Evolutionary conservation across 1,139 yeast species (phyloP).

Genomic region (Saccharomyces hybrid): DNA sequence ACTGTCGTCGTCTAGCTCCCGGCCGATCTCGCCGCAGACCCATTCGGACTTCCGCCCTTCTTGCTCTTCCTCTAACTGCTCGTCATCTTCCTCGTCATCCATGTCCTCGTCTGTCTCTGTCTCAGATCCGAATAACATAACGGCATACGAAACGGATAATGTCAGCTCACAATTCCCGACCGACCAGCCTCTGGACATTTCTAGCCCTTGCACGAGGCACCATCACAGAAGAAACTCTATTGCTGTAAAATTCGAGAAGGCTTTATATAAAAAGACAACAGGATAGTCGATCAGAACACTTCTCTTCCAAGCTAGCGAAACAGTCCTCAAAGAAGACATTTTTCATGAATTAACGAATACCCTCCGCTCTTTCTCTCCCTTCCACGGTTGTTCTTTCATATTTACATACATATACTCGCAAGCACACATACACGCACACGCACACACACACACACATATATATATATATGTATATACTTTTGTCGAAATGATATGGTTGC

Average conservation of each 20-base stretch:
- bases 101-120: background rate
- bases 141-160: background rate
- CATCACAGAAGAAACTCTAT: conserved; percentile 31
- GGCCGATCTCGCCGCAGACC: background rate
- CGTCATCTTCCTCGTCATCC: conserved; percentile 1
- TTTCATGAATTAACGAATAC: background rate
- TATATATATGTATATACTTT: background rate
- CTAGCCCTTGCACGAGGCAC: conserved; percentile 23
- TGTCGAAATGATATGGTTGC: conserved; percentile 29
- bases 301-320: background rate
- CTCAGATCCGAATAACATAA: background rate
- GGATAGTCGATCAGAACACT: background rate
- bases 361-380: background rate
- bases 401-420: background rate
- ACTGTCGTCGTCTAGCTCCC: background rate
- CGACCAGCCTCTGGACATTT: background rate
- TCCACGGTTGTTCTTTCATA: background rate
- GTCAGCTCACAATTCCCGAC: background rate
- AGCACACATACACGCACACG: background rate
- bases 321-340: background rate
- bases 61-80: background rate
- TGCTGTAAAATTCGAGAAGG: conserved; percentile 28
- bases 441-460: background rate
- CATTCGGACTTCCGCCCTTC: background rate
- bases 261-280: conserved; percentile 5